These are phyloP conservation scores for Blastobotrys terrestris DNA, from an alignment of 805 yeast species.

Conservation along the genomic window DNA sequence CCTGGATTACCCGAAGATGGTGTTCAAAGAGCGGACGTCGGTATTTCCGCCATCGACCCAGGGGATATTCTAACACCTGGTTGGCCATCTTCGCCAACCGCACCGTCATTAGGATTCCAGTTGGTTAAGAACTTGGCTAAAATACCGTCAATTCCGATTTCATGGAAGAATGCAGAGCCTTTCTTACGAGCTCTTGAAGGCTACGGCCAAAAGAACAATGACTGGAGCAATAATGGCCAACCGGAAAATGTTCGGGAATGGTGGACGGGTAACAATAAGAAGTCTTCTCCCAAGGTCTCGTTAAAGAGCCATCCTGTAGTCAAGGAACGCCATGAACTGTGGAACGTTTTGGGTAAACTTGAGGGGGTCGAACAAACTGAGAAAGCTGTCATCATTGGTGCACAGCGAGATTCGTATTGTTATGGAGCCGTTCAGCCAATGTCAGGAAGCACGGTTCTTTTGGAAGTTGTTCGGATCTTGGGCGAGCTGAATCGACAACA, in stretches of 20 bases:
- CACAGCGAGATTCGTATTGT: slow-evolving; percentile 71
- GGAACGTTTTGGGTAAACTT: slow-evolving; percentile 76
- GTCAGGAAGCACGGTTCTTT: slow-evolving; percentile 66
- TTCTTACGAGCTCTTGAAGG: slow-evolving; percentile 36
- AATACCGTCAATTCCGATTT: slow-evolving; percentile 71
- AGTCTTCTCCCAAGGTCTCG: slow-evolving; percentile 22
- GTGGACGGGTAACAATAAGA: slow-evolving; percentile 39
- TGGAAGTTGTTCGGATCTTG: slow-evolving; percentile 66
- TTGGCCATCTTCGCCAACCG: slow-evolving; percentile 45
- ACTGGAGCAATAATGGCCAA: slow-evolving; percentile 26
- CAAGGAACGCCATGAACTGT: slow-evolving; percentile 52
- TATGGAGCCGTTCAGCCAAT: slow-evolving; percentile 67
- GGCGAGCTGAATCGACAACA: slow-evolving; percentile 55
- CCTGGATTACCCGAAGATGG: slow-evolving; percentile 37
- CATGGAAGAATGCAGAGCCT: slow-evolving; percentile 59
- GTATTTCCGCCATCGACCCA: slow-evolving; percentile 39
- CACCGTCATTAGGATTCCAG: slow-evolving; percentile 38
- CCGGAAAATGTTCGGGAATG: slow-evolving; percentile 30
- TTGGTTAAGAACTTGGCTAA: slow-evolving; percentile 56
- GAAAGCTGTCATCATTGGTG: slow-evolving; percentile 70
- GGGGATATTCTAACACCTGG: slow-evolving; percentile 85
- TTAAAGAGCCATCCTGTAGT: slow-evolving; percentile 39
- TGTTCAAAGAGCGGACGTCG: slow-evolving; percentile 41
- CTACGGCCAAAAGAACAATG: slow-evolving; percentile 34
- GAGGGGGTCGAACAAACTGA: slow-evolving; percentile 75